Conservation (phyloP, 2,329 filamentous ascomycete species). For the Tolypocladium album region DNA sequence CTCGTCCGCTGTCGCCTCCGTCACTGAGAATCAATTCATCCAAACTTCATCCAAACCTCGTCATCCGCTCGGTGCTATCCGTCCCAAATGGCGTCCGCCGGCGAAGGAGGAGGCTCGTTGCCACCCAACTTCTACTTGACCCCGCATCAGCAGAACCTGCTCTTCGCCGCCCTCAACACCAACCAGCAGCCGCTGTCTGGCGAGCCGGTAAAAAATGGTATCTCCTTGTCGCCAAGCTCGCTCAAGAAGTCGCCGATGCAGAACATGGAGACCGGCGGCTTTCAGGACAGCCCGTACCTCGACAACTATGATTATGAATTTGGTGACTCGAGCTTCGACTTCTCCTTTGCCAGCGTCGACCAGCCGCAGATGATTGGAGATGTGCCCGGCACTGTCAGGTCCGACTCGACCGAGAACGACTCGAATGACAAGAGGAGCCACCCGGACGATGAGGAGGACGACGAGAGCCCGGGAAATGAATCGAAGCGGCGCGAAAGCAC, state of each 20-base stretch:
- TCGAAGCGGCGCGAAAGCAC: slow-evolving; percentile 71
- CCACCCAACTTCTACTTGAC: slow-evolving; percentile 56
- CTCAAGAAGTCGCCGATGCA: slow-evolving; percentile 38
- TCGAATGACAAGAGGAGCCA: slow-evolving; percentile 61
- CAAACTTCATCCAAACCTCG: not conserved
- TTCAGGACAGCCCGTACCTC: slow-evolving; percentile 70
- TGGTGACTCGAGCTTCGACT: slow-evolving; percentile 69
- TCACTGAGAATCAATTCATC: not conserved
- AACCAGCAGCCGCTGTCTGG: slow-evolving; percentile 36
- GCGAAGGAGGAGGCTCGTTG: slow-evolving; percentile 26
- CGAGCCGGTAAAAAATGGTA: slow-evolving; percentile 22
- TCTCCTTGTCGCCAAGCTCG: slow-evolving; percentile 36
- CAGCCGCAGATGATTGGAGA: slow-evolving; percentile 66
- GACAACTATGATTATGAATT: slow-evolving; percentile 69
- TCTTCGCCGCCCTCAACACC: slow-evolving; percentile 67
- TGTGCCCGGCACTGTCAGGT: slow-evolving; percentile 44
- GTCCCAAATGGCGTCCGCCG: slow-evolving; percentile 38
- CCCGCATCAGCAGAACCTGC: slow-evolving; percentile 64
- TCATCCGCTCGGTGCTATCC: not conserved
- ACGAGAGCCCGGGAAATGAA: slow-evolving; percentile 30
- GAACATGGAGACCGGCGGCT: slow-evolving; percentile 27
- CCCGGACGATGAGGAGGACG: slow-evolving; percentile 60
- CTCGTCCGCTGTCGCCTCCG: not conserved
- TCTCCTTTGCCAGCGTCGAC: slow-evolving; percentile 37
- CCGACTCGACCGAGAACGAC: slow-evolving; percentile 45